Evolutionary conservation across 129 eudicot species (phyloP).

Genomic region (Helianthus annuus): HanXRQr2.0-SUNRISE NC_035439.2:148214789-148215288

Average conservation of each 20-base stretch:
- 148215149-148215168: constrained; percentile 23
- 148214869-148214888: no score
- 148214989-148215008: background rate
- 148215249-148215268: background rate
- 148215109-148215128: background rate
- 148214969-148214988: background rate
- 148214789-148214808: constrained; percentile 21
- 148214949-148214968: no score
- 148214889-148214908: no score
- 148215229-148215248: constrained; percentile 13
- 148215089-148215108: background rate
- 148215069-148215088: constrained; percentile 13
- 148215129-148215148: constrained; percentile 19
- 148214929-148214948: no score
- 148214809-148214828: constrained; percentile 20
- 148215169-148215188: constrained; percentile 16
- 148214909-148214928: no score
- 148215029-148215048: constrained; percentile 21
- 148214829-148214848: background rate
- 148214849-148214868: no score
- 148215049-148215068: constrained; percentile 13
- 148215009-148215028: constrained; percentile 26
- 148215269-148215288: background rate
- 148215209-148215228: background rate
- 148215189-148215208: constrained; percentile 1